Conservation (phyloP, 2,329 filamentous ascomycete genomes). For the Alternaria arbusti region DNA sequence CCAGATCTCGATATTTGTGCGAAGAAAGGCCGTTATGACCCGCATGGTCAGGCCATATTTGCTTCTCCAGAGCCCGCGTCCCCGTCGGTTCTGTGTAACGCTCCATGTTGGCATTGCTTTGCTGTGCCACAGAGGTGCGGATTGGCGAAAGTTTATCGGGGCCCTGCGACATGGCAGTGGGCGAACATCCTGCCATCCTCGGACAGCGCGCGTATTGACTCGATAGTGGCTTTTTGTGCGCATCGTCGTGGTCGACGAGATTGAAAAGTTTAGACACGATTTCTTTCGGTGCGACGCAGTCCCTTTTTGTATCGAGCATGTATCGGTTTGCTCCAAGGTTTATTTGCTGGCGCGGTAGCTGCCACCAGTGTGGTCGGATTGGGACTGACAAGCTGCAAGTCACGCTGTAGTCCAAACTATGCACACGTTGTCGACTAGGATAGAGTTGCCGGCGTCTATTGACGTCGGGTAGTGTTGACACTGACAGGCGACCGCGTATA, state of each 20-base stretch:
- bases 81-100: slow-evolving; percentile 14
- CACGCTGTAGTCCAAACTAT: background rate
- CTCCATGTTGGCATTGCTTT: slow-evolving; percentile 13
- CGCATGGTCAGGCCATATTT: slow-evolving; percentile 18
- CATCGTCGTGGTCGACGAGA: slow-evolving; percentile 11
- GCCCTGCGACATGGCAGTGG: slow-evolving; percentile 1
- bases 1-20: slow-evolving; percentile 8
- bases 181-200: slow-evolving; percentile 7
- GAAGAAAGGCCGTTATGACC: slow-evolving; percentile 14
- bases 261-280: slow-evolving; percentile 7
- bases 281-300: slow-evolving; percentile 11
- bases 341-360: slow-evolving; percentile 13
- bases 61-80: slow-evolving; percentile 1
- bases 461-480: slow-evolving; percentile 29
- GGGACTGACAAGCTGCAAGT: slow-evolving; percentile 25
- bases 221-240: slow-evolving; percentile 24
- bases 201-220: slow-evolving; percentile 18
- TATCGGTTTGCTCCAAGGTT: slow-evolving; percentile 14
- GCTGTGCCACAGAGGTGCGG: slow-evolving; percentile 29
- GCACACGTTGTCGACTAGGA: background rate
- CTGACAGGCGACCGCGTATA: slow-evolving; percentile 24
- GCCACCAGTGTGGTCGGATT: slow-evolving; percentile 12
- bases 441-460: slow-evolving; percentile 23
- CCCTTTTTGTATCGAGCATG: slow-evolving; percentile 2
- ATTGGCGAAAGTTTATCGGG: slow-evolving; percentile 20